Evolutionary conservation across 2,329 filamentous ascomycete genomes (phyloP).

Genomic region (Epichloe glyceriae): DNA sequence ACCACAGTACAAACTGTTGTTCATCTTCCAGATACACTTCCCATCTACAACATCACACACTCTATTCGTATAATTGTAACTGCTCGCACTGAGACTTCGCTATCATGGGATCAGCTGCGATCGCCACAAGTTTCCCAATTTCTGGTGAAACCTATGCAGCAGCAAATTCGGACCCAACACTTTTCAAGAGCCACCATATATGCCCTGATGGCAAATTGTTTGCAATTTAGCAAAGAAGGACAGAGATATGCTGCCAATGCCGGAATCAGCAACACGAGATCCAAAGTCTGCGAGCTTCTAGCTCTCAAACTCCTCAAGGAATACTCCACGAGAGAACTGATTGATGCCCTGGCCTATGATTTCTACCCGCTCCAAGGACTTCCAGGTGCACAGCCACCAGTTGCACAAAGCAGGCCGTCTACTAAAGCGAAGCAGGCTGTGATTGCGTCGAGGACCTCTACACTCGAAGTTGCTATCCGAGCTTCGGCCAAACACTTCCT

Average conservation of each 20-base stretch:
- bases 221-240: slow-evolving; percentile 84
- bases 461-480: slow-evolving; percentile 83
- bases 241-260: slow-evolving; percentile 72
- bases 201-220: slow-evolving; percentile 81
- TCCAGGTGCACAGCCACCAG: slow-evolving; percentile 30
- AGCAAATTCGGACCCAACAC: slow-evolving; percentile 70
- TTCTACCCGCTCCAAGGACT: slow-evolving; percentile 86
- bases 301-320: slow-evolving; percentile 85
- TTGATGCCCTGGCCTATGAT: slow-evolving; percentile 89
- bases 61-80: slow-evolving; percentile 76
- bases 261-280: slow-evolving; percentile 70
- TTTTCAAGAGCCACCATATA: slow-evolving; percentile 81
- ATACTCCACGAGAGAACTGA: slow-evolving; percentile 77
- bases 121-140: slow-evolving; percentile 97
- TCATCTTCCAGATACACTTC: slow-evolving; percentile 54
- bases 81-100: slow-evolving; percentile 75
- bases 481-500: slow-evolving; percentile 88
- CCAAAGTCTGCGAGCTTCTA: slow-evolving; percentile 79
- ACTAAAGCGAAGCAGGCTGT: slow-evolving; percentile 32
- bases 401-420: slow-evolving; percentile 19
- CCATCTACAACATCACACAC: slow-evolving; percentile 83
- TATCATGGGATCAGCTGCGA: slow-evolving; percentile 88
- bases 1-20: neutral
- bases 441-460: slow-evolving; percentile 66
- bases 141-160: slow-evolving; percentile 86